Evolutionary conservation across 1,284 basidiomycete species (phyloP).

Genomic region (Ustilago cynodontis): DNA sequence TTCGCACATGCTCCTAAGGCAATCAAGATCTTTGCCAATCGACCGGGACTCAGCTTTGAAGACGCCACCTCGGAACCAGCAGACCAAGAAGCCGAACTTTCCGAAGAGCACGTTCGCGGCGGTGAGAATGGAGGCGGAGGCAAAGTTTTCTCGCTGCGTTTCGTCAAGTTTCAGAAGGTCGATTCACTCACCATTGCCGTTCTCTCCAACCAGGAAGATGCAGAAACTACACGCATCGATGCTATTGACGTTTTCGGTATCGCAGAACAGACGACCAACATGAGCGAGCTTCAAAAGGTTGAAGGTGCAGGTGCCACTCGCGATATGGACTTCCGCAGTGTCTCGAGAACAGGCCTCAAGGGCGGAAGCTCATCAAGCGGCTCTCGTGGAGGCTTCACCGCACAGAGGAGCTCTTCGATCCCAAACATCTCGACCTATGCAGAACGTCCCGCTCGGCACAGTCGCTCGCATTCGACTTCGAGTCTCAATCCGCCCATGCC

Average conservation of each 20-base stretch:
- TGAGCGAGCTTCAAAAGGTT: slow-evolving; percentile 56
- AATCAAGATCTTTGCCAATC: slow-evolving; percentile 68
- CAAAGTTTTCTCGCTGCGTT: slow-evolving; percentile 76
- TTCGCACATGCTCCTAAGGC: slow-evolving; percentile 30
- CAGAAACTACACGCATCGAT: slow-evolving; percentile 82
- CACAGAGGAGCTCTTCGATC: slow-evolving; percentile 35
- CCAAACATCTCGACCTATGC: slow-evolving; percentile 34
- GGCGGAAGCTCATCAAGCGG: slow-evolving; percentile 73
- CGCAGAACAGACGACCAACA: slow-evolving; percentile 75
- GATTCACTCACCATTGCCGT: slow-evolving; percentile 77
- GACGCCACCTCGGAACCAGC: slow-evolving; percentile 70
- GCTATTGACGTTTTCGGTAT: slow-evolving; percentile 80
- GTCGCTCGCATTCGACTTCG: slow-evolving; percentile 37
- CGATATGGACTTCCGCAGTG: slow-evolving; percentile 13
- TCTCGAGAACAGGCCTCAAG: slow-evolving; percentile 72
- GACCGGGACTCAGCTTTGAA: slow-evolving; percentile 68
- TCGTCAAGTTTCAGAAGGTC: slow-evolving; percentile 83
- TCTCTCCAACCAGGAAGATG: slow-evolving; percentile 79
- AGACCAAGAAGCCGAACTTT: slow-evolving; percentile 71
- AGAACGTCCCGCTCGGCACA: slow-evolving; percentile 31
- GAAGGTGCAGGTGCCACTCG: slow-evolving; percentile 37
- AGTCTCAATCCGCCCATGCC: slow-evolving; percentile 31
- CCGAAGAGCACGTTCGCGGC: slow-evolving; percentile 63
- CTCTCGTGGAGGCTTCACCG: slow-evolving; percentile 11
- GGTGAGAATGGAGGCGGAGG: slow-evolving; percentile 70